Evolutionary conservation across 441 rosid genomes (phyloP).

Genomic region (Erysimum cheiri): DNA sequence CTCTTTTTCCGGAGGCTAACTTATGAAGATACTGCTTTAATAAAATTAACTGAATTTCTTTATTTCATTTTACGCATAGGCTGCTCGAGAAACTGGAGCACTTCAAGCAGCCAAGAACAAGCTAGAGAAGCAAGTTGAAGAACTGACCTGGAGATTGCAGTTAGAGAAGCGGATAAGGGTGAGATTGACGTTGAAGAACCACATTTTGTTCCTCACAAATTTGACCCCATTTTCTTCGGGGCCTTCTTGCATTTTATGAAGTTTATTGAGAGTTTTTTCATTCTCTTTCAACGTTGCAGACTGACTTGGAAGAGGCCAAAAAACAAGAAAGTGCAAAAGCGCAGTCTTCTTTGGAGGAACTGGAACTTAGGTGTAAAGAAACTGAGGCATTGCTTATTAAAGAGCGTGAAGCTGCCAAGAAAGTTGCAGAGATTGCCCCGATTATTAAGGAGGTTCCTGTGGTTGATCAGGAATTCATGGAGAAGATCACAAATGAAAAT

Average conservation of each 20-base stretch:
- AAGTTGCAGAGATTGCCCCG: conserved; percentile 66
- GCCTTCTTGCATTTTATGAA: conserved; percentile 16
- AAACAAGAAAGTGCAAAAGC: conserved; percentile 87
- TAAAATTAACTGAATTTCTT: background rate
- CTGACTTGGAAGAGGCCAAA: conserved; percentile 92
- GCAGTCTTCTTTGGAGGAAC: conserved; percentile 79
- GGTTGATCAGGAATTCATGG: conserved; percentile 66
- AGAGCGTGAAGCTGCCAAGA: conserved; percentile 80
- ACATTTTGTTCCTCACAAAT: conserved; percentile 18
- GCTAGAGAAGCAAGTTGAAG: conserved; percentile 98
- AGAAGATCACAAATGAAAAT: conserved; percentile 80
- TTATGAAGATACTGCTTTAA: conserved; percentile 5
- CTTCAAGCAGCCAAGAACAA: conserved; percentile 97
- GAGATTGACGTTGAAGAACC: conserved; percentile 41
- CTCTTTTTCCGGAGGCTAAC: conserved; percentile 13
- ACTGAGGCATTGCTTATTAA: conserved; percentile 76
- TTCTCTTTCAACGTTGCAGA: conserved; percentile 51
- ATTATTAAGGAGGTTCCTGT: conserved; percentile 90
- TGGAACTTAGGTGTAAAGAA: conserved; percentile 78
- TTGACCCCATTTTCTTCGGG: background rate
- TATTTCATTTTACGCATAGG: conserved; percentile 52
- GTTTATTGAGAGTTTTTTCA: background rate
- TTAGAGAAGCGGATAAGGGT: conserved; percentile 94
- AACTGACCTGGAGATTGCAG: conserved; percentile 89
- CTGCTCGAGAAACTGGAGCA: conserved; percentile 99